Conservation (phyloP, 257 asterid species). For the Lithospermum erythrorhizon region DNA sequence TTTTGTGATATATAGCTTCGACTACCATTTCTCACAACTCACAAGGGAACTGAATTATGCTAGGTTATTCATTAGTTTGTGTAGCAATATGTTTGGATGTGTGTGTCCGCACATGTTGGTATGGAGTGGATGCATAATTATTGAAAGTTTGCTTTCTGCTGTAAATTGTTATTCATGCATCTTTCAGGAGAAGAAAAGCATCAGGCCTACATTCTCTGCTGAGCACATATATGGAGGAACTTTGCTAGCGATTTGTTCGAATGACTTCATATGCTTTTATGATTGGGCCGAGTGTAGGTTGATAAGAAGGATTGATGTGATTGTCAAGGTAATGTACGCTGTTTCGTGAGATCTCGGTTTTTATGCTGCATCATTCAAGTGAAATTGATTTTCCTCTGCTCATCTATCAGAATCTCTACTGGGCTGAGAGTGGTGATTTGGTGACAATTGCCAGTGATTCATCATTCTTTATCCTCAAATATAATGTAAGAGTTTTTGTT, state of each 20-base stretch:
- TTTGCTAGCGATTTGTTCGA: constrained; percentile 79
- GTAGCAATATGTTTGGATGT: not conserved
- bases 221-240: constrained; percentile 85
- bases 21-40: no score
- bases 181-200: constrained; percentile 91
- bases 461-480: constrained; percentile 81
- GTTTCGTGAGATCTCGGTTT: constrained; percentile 14
- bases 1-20: no score
- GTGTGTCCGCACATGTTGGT: not conserved
- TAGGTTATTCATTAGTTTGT: no score
- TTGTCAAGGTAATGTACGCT: constrained; percentile 56
- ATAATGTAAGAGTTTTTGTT: constrained; percentile 5
- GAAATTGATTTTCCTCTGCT: constrained; percentile 9
- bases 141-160: not conserved
- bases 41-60: no score
- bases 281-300: constrained; percentile 94
- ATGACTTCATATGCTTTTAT: constrained; percentile 82
- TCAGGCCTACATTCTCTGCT: constrained; percentile 91
- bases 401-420: constrained; percentile 70
- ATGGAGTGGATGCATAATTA: not conserved
- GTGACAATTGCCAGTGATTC: constrained; percentile 82
- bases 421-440: constrained; percentile 95
- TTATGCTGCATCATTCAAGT: constrained; percentile 2
- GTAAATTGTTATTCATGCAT: constrained; percentile 1
- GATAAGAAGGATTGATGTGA: constrained; percentile 83